These are phyloP conservation scores for Eucalyptus brandiana DNA, from an alignment of 345 rosid genomes.

Conservation along the genomic window DNA sequence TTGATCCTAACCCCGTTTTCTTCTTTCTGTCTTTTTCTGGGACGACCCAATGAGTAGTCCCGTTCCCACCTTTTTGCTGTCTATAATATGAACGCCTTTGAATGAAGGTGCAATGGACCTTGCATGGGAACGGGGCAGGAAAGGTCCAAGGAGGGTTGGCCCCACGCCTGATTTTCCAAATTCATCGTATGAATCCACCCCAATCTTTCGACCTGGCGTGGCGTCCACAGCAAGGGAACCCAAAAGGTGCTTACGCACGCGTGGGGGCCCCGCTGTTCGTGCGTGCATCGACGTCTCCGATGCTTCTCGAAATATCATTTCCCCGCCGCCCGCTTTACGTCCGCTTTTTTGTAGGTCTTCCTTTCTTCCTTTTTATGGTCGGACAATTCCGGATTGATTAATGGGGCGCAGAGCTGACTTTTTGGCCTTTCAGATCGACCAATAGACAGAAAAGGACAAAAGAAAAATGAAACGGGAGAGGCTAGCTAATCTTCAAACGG, in stretches of 20 bases:
- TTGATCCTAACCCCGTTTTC: neutral
- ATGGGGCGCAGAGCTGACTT: neutral
- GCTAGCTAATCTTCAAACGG: neutral
- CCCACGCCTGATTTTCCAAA: neutral
- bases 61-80: neutral
- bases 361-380: neutral
- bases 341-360: neutral
- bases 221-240: neutral
- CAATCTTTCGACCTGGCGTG: neutral
- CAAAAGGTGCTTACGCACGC: neutral
- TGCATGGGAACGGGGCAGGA: neutral
- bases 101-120: neutral
- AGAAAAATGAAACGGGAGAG: too few relatives aligned
- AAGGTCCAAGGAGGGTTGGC: too few relatives aligned
- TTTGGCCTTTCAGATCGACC: neutral
- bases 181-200: neutral
- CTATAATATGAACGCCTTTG: neutral
- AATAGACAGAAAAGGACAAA: neutral
- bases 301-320: neutral
- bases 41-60: neutral
- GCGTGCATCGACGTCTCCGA: neutral
- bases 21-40: neutral
- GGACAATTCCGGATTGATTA: neutral
- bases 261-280: neutral
- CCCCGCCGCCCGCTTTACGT: neutral